Conservation (phyloP, 805 yeast genomes). For the Hanseniaspora mollemarum region DNA sequence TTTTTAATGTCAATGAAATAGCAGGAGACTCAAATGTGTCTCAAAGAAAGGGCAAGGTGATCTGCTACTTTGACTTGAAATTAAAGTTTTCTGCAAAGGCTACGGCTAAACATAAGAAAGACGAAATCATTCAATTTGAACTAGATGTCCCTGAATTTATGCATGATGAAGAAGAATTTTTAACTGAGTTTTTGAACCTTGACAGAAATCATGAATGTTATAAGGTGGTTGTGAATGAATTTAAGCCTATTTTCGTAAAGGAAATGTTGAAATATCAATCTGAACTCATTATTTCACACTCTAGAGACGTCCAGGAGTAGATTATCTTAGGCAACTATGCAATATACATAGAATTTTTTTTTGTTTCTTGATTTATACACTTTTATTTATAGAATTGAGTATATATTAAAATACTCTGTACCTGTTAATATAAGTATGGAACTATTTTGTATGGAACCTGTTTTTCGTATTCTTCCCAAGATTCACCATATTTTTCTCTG, state of each 20-base stretch:
- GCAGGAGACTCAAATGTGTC: slow-evolving; percentile 73
- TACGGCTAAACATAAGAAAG: slow-evolving; percentile 21
- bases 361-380: neutral
- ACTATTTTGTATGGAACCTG: slow-evolving; percentile 80
- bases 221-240: slow-evolving; percentile 32
- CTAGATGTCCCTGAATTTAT: slow-evolving; percentile 54
- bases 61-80: slow-evolving; percentile 60
- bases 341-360: neutral
- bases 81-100: slow-evolving; percentile 29
- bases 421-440: slow-evolving; percentile 63
- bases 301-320: slow-evolving; percentile 47
- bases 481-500: slow-evolving; percentile 66
- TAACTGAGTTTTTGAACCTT: slow-evolving; percentile 37
- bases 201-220: slow-evolving; percentile 26
- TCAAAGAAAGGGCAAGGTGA: slow-evolving; percentile 71
- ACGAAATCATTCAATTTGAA: slow-evolving; percentile 35
- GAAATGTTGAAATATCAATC: slow-evolving; percentile 49
- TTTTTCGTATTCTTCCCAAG: slow-evolving; percentile 74
- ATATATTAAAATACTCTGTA: neutral
- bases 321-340: neutral
- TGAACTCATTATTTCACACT: slow-evolving; percentile 52
- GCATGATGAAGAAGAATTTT: slow-evolving; percentile 66
- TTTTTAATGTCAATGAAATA: slow-evolving; percentile 36
- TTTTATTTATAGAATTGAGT: neutral
- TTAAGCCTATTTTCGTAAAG: slow-evolving; percentile 42